Conservation (phyloP, 1,139 yeast species). For the Nakaseomyces bracarensis region DNA sequence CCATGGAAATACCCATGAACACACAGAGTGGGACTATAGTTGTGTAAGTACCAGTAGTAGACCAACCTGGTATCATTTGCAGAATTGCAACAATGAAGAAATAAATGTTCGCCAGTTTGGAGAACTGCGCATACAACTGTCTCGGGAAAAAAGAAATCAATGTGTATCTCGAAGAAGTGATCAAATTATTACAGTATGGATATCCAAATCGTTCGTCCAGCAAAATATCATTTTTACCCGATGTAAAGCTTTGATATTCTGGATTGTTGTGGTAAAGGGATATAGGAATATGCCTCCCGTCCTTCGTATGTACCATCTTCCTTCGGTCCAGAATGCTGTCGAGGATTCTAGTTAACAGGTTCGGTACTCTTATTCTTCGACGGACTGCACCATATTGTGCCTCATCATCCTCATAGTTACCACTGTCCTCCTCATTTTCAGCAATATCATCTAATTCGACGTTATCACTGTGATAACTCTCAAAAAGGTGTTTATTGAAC, state of each 20-base stretch:
- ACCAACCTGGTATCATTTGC: constrained; percentile 96
- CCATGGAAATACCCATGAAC: constrained; percentile 84
- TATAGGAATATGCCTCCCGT: constrained; percentile 74
- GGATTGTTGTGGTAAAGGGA: constrained; percentile 34
- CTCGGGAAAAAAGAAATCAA: constrained; percentile 76
- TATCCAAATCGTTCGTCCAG: constrained; percentile 58
- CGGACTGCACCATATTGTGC: constrained; percentile 14
- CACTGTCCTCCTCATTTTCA: constrained; percentile 11
- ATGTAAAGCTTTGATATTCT: constrained; percentile 17
- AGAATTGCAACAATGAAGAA: constrained; percentile 80
- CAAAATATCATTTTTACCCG: constrained; percentile 28
- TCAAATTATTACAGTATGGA: constrained; percentile 57
- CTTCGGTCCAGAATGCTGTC: constrained; percentile 30
- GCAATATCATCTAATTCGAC: constrained; percentile 29
- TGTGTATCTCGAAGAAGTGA: constrained; percentile 85
- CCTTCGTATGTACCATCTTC: constrained; percentile 38
- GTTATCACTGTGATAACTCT: constrained; percentile 19
- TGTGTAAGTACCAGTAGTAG: constrained; percentile 94
- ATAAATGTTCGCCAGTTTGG: constrained; percentile 81
- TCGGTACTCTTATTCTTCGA: constrained; percentile 13
- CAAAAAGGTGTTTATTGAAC: constrained; percentile 43
- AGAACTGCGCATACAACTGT: constrained; percentile 82
- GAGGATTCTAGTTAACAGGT: constrained; percentile 19
- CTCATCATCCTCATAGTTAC: constrained; percentile 12
- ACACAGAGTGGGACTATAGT: constrained; percentile 82